Base-by-base conservation (phyloP, 371 early-diverging fungal species). In the Caulochytrium protostelioides region DNA sequence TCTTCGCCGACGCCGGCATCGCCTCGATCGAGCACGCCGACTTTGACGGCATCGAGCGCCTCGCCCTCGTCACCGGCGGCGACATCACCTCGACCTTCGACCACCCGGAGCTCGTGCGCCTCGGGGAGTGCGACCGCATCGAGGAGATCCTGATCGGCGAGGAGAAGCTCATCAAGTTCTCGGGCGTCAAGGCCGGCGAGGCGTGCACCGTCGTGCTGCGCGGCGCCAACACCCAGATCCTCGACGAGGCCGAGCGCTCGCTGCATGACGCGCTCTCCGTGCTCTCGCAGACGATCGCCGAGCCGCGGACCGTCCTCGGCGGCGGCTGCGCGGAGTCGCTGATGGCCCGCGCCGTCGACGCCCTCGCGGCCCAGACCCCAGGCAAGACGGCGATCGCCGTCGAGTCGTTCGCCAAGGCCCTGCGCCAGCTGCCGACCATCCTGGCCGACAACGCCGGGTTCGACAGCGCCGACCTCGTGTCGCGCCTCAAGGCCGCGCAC, bases 231-330 rank as follows among this genome's bases (percentile, higher is more conserved):
- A 68, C 76, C 40, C 97, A 98, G 54, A 61, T 99, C 32, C 70
- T 97, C 22, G 99, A 98, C 62, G 99, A 99, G 62, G 95, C 97
- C 24, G 99, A 99, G 66, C 77, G 99, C 39, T 86, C 90, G 13
- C 69, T 99, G 32, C 97, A 98, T 51, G 99, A 98, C 52, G 99
- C 98, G 19, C 74, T 98, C 32, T 85, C 87, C 53, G 99, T 98
- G 6, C 64, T 98, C 27, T 83, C 89, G 33, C 94, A 91, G 61
- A 87, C 89, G 23, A 83, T 91, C 16, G 70, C 69, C 42, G 87
- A 92, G 53, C 85, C 90, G n/a, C 72, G 81, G 35, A 91, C 90
- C 30, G 86, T 94, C 3, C 67, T 85, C 22, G 99, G 98, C 28
- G 99, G 98, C 36, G 98, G 83, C 6, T 91, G 91, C 58, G 67